Evolutionary conservation across 2,329 filamentous ascomycete genomes (phyloP), one percentile per base, ranked within the genome.

Genomic region (Knufia fluminis): DNA sequence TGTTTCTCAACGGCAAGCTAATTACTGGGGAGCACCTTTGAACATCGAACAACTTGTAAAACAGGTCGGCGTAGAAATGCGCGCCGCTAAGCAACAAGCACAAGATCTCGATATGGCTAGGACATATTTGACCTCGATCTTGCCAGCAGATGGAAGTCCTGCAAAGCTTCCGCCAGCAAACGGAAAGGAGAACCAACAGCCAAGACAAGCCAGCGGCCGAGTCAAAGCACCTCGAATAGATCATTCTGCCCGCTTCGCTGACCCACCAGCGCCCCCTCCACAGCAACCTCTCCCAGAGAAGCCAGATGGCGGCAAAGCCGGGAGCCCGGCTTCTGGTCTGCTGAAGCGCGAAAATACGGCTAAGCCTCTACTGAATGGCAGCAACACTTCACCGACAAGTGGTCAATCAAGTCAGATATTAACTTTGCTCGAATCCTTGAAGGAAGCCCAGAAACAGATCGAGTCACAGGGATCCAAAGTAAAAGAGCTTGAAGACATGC

Each of bases 11-110:
- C 78, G 88, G 46, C 80, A 82, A 52, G 77, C 82, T 69, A 86
- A 88, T 32, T 89, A 89, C 60, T 94, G 88, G 81, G 73, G 94
- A 49, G 86, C 86, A 4, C 88, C 90, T 0, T 82, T 96, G 55
- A 94, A 88, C 4, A 92, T 94, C 38, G 92, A 98, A 64, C 87
- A 94, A 59, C 90, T 98, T 50, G 84, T 96, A 33, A 96, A 95
- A 64, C 83, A 82, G 62, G 72, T 92, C 46, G 85, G 96, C 89
- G 78, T 80, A 61, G 92, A 98, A 69, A 87, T 97, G 77, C 87
- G 90, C 63, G 83, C 83, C 60, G 91, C 92, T 35, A 85, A 85
- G 59, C 79, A 94, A 54, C 91, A 97, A 64, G 83, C 86, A 2
- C 83, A 89, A 60, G 91, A 97, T 58, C 76, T 98, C 24, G 78